A percentile compares a stretch with the other conserved stretches of the same genome.
phyloP scores from a whole-genome alignment of 495 filamentous ascomycete genomes.

The Aspergillus sclerotiicarbonarius region DNA sequence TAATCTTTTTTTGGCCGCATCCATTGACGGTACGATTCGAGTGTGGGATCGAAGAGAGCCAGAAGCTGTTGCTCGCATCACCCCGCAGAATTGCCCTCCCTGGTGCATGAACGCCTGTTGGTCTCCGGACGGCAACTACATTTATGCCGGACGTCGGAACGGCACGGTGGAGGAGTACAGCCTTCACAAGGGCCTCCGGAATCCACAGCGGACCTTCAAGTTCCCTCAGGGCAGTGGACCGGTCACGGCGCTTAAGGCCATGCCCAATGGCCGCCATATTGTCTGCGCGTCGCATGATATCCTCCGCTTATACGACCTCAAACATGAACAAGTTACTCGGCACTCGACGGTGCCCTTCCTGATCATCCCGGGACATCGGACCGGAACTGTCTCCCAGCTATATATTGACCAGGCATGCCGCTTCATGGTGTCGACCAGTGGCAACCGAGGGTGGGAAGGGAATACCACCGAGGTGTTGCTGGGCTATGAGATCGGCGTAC shows the following conservation, averaged over 20 bases:
- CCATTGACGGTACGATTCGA: slow-evolving; percentile 82
- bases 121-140: slow-evolving; percentile 92
- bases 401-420: slow-evolving; percentile 84
- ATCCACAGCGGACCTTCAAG: slow-evolving; percentile 78
- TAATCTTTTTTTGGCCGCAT: slow-evolving; percentile 80
- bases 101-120: slow-evolving; percentile 99
- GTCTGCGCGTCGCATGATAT: slow-evolving; percentile 96
- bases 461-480: slow-evolving; percentile 83
- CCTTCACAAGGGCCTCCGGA: slow-evolving; percentile 75
- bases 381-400: slow-evolving; percentile 80
- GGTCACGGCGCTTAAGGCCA: slow-evolving; percentile 80
- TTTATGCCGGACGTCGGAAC: slow-evolving; percentile 91
- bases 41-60: slow-evolving; percentile 86
- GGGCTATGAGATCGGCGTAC: slow-evolving; percentile 84
- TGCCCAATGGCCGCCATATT: slow-evolving; percentile 92
- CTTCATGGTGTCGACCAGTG: slow-evolving; percentile 87
- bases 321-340: slow-evolving; percentile 60
- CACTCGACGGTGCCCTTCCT: slow-evolving; percentile 87
- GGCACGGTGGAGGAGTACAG: slow-evolving; percentile 93
- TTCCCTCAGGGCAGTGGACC: slow-evolving; percentile 87
- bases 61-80: slow-evolving; percentile 74
- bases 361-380: slow-evolving; percentile 90
- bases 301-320: slow-evolving; percentile 84
- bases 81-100: slow-evolving; percentile 72
- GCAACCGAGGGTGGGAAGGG: slow-evolving; percentile 96